phyloP scores from a whole-genome alignment of 768 basidiomycete species.

The Candolleomyces aberdarensis region DNA sequence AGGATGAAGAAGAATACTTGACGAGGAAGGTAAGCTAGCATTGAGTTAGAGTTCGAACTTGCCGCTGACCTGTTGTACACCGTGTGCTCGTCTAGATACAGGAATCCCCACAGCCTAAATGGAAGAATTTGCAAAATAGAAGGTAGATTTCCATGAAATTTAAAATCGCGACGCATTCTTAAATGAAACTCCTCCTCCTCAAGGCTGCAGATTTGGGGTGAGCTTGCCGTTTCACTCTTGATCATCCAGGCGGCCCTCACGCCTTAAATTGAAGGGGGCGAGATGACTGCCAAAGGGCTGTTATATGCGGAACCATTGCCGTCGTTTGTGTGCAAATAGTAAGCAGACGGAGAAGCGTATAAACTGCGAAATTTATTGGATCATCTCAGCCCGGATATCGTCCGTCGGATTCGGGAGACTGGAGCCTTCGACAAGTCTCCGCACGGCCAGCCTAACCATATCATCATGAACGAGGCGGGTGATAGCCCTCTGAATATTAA shows the following conservation, averaged over 20 bases:
- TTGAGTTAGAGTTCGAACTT: conserved; percentile 3
- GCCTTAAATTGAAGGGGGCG: conserved; percentile 55
- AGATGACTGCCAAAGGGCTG: conserved; percentile 63
- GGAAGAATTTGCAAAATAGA: conserved; percentile 74
- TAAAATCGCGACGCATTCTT: neutral
- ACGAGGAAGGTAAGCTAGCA: conserved; percentile 59
- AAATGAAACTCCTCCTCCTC: neutral
- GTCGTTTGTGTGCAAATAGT: conserved; percentile 67
- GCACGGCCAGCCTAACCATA: conserved; percentile 76
- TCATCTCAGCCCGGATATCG: conserved; percentile 65
- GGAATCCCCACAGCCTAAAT: conserved; percentile 76
- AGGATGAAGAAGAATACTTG: conserved; percentile 74
- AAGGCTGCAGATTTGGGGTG: conserved; percentile 76
- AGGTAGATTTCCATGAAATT: conserved; percentile 42
- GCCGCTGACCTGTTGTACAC: conserved; percentile 10
- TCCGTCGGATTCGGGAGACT: conserved; percentile 63
- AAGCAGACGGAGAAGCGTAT: conserved; percentile 18
- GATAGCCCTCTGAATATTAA: conserved; percentile 1
- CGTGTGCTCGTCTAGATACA: conserved; percentile 49
- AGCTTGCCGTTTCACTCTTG: conserved; percentile 12
- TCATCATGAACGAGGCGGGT: conserved; percentile 82
- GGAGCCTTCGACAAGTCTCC: conserved; percentile 62
- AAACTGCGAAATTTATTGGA: conserved; percentile 1
- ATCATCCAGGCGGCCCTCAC: conserved; percentile 3
- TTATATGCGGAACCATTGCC: conserved; percentile 73